Base-by-base conservation (phyloP, 768 basidiomycete genomes). In the Nidularia sp. region DNA sequence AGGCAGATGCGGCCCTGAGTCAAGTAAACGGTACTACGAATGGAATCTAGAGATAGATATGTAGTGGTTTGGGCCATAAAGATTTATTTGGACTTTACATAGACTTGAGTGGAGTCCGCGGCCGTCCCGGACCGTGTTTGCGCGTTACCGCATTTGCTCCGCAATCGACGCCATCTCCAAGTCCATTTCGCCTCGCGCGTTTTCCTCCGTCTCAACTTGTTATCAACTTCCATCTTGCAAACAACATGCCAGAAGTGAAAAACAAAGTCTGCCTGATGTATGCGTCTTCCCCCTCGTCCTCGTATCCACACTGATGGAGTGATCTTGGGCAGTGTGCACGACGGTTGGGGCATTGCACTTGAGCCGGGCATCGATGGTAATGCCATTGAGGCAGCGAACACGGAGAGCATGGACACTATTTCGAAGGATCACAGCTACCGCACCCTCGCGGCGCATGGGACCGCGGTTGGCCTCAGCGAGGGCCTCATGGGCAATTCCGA, bases 401-500 rank as follows among this genome's bases (percentile, higher is more conserved):
- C 94, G 52, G 85, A 82, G 7, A 84, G 88, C 72, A 97, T 98
- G 95, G 91, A 95, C 68, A 79, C 75, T 42, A 88, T 98, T 61
- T 85, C 86, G 4, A 79, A 88, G 61, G 78, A 86, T 4, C 81
- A 95, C 67, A 80, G 83, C 54, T 81, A 83, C 60, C 80, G 88
- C 46, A 79, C 79, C 10, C 78, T 98, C 15, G 73, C 80, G 12
- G 95, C 95, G 2, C 92, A 94, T 57, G 94, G 94, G 8, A 77
- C 90, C n/a, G 88, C 93, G 5, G 95, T 97, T 4, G 94, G 94
- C 1, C 76, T 98, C 50, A 91, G 77, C 60, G 95, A 97, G 43
- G 95, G 94, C 0, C 80, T 97, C 50, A 98, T 98, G 95, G 95
- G 94, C 12, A 96, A 98, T 73, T 96, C 94, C 2, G 94, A 98